A percentile compares a stretch with the other conserved stretches of the same genome.
Conservation (phyloP, 192 early-diverging fungal species). For the Coemansia sp. region DNA sequence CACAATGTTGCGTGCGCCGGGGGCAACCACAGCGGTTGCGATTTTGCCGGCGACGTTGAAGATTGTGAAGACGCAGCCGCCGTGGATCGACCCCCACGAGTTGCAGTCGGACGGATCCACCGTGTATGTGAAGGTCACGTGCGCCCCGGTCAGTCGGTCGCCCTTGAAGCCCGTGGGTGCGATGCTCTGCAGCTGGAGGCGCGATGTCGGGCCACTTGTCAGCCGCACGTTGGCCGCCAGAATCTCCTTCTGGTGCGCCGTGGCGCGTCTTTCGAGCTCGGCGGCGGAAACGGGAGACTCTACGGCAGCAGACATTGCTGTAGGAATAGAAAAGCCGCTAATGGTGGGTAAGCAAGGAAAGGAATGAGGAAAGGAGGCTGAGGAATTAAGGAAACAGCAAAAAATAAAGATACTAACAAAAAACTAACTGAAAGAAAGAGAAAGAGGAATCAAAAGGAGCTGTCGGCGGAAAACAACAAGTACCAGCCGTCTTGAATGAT, state of each 20-base stretch:
- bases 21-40: conserved; percentile 39
- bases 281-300: conserved; percentile 13
- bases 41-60: conserved; percentile 53
- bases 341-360: neutral
- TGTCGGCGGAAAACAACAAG: too few relatives aligned
- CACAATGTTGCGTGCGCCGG: conserved; percentile 29
- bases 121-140: conserved; percentile 21
- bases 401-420: too few relatives aligned
- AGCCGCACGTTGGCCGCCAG: conserved; percentile 39
- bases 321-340: conserved; percentile 2
- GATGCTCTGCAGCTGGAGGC: conserved; percentile 32
- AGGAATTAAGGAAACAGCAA: too few relatives aligned
- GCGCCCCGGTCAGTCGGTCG: conserved; percentile 39
- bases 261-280: conserved; percentile 27
- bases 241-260: conserved; percentile 25
- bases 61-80: conserved; percentile 49
- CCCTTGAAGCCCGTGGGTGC: conserved; percentile 35
- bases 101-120: conserved; percentile 46
- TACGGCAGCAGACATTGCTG: neutral
- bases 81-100: conserved; percentile 51
- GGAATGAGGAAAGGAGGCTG: neutral
- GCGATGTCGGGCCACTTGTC: conserved; percentile 37
- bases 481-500: too few relatives aligned
- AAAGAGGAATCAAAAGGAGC: too few relatives aligned
- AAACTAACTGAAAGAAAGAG: too few relatives aligned